phyloP scores from a whole-genome alignment of 306 rosid genomes.

The Corylus americana region DNA sequence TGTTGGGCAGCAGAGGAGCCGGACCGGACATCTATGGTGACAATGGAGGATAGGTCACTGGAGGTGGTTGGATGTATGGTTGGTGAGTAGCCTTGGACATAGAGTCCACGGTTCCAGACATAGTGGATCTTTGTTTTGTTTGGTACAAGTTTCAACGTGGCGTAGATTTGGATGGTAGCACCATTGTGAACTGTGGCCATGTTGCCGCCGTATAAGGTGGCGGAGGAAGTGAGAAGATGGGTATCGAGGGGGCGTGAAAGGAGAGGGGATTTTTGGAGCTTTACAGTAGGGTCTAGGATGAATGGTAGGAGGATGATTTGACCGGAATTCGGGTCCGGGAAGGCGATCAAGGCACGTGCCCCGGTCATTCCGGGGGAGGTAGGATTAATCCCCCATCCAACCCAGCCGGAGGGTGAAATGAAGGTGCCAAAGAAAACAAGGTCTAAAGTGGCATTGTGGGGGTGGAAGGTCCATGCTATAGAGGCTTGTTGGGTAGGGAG shows the following conservation, averaged over 20 bases:
- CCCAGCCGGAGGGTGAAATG: slow-evolving; percentile 99
- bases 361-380: slow-evolving; percentile 78
- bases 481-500: slow-evolving; percentile 95
- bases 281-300: slow-evolving; percentile 71
- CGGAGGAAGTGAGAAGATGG: slow-evolving; percentile 68
- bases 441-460: slow-evolving; percentile 68
- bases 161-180: slow-evolving; percentile 71
- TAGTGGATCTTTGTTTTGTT: slow-evolving; percentile 72
- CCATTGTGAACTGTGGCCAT: slow-evolving; percentile 75
- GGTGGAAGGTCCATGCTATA: slow-evolving; percentile 92
- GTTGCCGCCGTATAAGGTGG: slow-evolving; percentile 70
- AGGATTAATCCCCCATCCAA: slow-evolving; percentile 91
- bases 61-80: slow-evolving; percentile 87
- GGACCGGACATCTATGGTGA: slow-evolving; percentile 70
- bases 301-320: slow-evolving; percentile 75
- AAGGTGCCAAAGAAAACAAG: slow-evolving; percentile 80
- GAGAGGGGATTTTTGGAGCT: slow-evolving; percentile 72
- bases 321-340: slow-evolving; percentile 81
- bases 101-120: slow-evolving; percentile 93
- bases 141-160: slow-evolving; percentile 53
- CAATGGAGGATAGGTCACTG: slow-evolving; percentile 65
- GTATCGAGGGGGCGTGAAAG: slow-evolving; percentile 84
- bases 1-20: slow-evolving; percentile 54
- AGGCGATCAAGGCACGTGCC: slow-evolving; percentile 74
- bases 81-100: slow-evolving; percentile 97